Base-by-base conservation (phyloP, 345 rosid genomes). In the Atalantia buxifolia region DNA sequence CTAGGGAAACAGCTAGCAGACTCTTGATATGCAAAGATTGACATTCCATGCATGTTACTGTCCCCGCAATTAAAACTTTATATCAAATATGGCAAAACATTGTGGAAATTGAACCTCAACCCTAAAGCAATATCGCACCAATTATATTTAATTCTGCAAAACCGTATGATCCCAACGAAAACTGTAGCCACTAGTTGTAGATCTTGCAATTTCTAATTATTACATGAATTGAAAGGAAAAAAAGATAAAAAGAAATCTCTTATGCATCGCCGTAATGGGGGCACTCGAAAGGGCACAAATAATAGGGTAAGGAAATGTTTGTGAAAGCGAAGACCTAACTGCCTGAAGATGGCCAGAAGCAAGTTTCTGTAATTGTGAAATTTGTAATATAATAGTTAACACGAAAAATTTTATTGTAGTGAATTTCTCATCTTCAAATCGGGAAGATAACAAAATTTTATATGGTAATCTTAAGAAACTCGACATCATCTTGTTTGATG, bases 151-250 rank as follows among this genome's bases (percentile, higher is more conserved):
- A 36, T 19, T 31, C 30, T 28, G 18, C 27, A 45, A 70, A n/a
- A 48, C 21, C 14, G 22, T 27, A 45, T 45, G 50, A 45, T 45
- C 18, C 81, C 73, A n/a, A 22, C n/a, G 7, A 25, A 12, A 79
- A 63, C 40, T 36, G 66, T 33, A 55, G 60, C 78, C 74, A 74
- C 81, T 66, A 22, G 61, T 42, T 74, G 30, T 55, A 66, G 40
- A 56, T 33, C 66, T 53, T 16, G 5, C n/a, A 19, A 13, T 72
- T 71, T 22, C 33, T 48, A 36, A 53, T 63, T 9, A 18, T 45
- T 45, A 45, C 4, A 12, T 3, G 16, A 45, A 45, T 45, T 3
- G 18, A 45, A 45, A 45, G 50, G 5, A 2, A 2, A 42, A 45
- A 42, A 42, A 38, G 8, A 36, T 40, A 45, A 45, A 45, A 13